Evolutionary conservation across 805 yeast species (phyloP), one percentile per base, ranked within the genome.

Genomic region (Myxozyma neotropica): DNA sequence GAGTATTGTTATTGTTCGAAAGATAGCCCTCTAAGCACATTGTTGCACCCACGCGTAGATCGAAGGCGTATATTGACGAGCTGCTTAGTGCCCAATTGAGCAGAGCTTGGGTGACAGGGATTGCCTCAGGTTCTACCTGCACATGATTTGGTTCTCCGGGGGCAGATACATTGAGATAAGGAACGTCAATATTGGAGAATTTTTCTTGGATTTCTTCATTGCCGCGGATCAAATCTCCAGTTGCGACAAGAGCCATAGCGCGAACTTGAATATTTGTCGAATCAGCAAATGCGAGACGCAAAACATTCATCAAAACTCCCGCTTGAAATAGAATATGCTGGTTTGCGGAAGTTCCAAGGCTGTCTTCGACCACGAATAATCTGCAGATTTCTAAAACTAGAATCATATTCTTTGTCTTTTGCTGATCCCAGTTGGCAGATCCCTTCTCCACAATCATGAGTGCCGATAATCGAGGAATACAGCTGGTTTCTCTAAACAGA

Each of bases 131-230:
- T 52, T 67, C 73, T 4, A 65, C 59, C 39, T 70, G 74, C 5
- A 67, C 66, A 12, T 67, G 63, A 33, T 63, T 62, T 1, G 70
- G 54, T 12, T 67, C 69, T 12, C 58, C 65, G 0, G 85, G 84
- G 54, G 83, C 68, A 4, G 86, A 77, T 10, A 96, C 90, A 69
- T 90, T 97, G 56, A 92, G 78, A 70, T 86, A 89, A 0, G 99
- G 99, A 6, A 94, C 97, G 72, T 94, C 98, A 13, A 93, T 85
- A 55, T 84, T 84, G 1, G 90, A 79, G 67, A 93, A 87, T 58
- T 83, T 83, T 13, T 76, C 74, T 72, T 94, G 99, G 35, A 88
- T 80, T 1, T 77, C 81, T 2, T 78, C 73, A 70, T 91, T 90
- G 31, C 83, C 80, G 49, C 85, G 75, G 3, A 94, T 86, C 33